phyloP scores from a whole-genome alignment of 2,329 filamentous ascomycete genomes.

The Xylariaceae sp. region DNA sequence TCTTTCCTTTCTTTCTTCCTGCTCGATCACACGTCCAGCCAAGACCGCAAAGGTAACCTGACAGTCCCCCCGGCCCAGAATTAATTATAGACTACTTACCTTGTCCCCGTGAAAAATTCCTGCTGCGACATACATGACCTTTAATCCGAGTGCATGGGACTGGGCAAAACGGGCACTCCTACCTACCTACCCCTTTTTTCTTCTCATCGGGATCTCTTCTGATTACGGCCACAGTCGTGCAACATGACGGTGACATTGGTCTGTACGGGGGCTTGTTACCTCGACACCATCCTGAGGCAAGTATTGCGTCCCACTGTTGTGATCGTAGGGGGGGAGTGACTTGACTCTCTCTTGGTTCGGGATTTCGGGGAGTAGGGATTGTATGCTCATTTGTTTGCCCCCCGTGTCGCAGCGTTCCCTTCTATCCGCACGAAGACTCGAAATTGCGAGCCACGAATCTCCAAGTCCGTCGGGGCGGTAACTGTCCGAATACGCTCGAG shows the following conservation, averaged over 20 bases:
- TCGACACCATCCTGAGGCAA: conserved; percentile 65
- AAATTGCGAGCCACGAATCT: conserved; percentile 62
- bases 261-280: conserved; percentile 62
- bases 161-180: neutral
- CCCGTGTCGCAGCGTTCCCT: conserved; percentile 48
- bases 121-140: neutral
- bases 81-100: too few relatives aligned
- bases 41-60: too few relatives aligned
- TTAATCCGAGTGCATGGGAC: conserved; percentile 11
- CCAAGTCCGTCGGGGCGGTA: conserved; percentile 61
- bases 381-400: conserved; percentile 9
- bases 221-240: neutral
- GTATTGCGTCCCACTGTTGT: conserved; percentile 22
- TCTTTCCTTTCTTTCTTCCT: too few relatives aligned
- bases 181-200: neutral
- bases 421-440: conserved; percentile 65
- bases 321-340: neutral
- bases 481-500: conserved; percentile 66
- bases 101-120: neutral
- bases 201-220: neutral
- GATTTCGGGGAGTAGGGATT: neutral
- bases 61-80: too few relatives aligned
- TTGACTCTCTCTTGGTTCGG: too few relatives aligned
- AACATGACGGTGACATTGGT: conserved; percentile 51
- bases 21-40: neutral